Base-by-base conservation (phyloP, 2,329 filamentous ascomycete species). In the Colletotrichum lini region DNA sequence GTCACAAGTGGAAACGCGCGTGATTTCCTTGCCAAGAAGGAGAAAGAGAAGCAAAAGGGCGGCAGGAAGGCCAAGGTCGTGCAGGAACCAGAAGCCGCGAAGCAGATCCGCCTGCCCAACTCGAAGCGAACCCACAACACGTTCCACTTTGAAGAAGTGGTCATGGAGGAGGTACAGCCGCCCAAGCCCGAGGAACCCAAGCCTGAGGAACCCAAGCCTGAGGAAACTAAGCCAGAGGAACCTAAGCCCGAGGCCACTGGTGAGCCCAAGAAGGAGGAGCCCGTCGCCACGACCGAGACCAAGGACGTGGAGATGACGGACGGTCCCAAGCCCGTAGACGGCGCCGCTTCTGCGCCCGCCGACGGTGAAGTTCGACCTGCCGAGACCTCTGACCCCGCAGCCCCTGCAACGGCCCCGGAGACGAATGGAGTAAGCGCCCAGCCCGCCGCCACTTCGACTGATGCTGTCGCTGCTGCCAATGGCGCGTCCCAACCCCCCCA, bases 1-100 rank as follows among this genome's bases (percentile, higher is more conserved):
- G 93, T 96, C 45, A 93, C 93, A 1, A 93, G 91, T 75, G 94
- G 94, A 42, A 93, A 94, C 80, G 94, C 94, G 75, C 90, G 91
- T 75, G 94, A 96, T 76, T 96, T 95, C 76, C 84, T 96, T 7
- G 94, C 93, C 12, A 93, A 94, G 82, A 94, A 94, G 79, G 93
- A 96, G 78, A 93, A 91, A 78, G 93, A 95, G 78, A 95, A 94
- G 85, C 87, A 88, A 70, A 84, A 87, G 26, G 90, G 87, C 52
- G 86, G 84, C 12, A 76, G 82, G 40, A 83, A 83, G 74, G 75
- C 75, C 26, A 90, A 91, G 75, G 87, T 87, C 45, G 88, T 87
- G 45, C 87, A 89, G 77, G 89, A 91, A 40, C 84, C 82, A 10
- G 88, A 89, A 60, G 79, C 83, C 21, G 86, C 88, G 18, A 92